These are phyloP conservation scores for Herpetospermum pedunculosum DNA, from an alignment of 306 rosid species.

Conservation along the genomic window DNA sequence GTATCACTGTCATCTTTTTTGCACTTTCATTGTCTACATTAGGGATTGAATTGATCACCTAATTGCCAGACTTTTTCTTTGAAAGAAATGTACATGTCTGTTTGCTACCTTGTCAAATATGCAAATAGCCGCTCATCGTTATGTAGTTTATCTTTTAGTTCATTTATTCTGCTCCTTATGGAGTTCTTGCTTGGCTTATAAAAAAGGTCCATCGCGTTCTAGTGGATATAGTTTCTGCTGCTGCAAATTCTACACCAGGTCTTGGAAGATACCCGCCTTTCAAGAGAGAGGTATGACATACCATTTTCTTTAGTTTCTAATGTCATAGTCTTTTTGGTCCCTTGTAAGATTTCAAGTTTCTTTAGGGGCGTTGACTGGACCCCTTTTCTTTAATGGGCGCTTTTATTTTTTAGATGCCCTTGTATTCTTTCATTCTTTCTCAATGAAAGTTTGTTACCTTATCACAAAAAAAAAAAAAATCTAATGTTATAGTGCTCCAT, in stretches of 20 bases:
- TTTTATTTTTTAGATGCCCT: no score
- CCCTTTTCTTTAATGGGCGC: no score
- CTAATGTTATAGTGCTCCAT: neutral
- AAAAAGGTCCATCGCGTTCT: conserved; percentile 83
- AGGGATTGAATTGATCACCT: neutral
- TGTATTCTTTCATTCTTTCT: no score
- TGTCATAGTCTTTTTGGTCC: no score
- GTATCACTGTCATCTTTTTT: neutral
- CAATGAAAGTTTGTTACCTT: no score
- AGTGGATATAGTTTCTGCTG: conserved; percentile 74
- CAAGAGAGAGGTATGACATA: conserved; percentile 62
- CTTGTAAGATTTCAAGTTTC: no score
- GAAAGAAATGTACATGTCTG: neutral
- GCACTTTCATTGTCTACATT: neutral
- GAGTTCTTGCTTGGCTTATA: conserved; percentile 13
- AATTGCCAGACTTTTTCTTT: neutral
- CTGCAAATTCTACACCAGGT: conserved; percentile 95
- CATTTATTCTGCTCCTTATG: neutral
- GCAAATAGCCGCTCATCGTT: neutral
- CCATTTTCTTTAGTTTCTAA: neutral
- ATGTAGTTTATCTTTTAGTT: neutral
- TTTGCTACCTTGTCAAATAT: conserved; percentile 3
- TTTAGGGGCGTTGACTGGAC: no score
- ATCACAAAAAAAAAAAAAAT: no score
- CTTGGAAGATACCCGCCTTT: conserved; percentile 96